Evolutionary conservation across 73 alveolate genomes (phyloP).

Genomic region (Paramecium primaurelia): DNA sequence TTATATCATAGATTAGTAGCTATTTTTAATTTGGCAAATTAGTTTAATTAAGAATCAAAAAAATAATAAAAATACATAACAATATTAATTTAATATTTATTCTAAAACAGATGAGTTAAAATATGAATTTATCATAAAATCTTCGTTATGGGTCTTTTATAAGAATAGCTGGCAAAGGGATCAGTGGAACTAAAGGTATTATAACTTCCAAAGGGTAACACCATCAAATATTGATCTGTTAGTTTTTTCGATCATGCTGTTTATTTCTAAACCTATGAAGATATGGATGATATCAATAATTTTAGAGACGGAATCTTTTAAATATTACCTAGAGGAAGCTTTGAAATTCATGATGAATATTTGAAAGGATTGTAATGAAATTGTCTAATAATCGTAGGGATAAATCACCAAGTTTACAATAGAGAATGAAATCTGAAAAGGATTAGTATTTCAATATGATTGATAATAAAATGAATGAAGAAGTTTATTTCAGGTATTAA

Average conservation of each 20-base stretch:
- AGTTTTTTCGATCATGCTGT: background rate
- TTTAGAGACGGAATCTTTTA: background rate
- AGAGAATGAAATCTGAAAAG: background rate
- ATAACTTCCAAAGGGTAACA: background rate
- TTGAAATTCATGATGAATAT: constrained; percentile 22
- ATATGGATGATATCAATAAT: background rate
- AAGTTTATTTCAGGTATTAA: background rate
- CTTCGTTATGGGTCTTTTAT: background rate
- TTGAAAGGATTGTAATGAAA: background rate
- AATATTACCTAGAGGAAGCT: background rate
- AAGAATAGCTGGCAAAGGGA: background rate
- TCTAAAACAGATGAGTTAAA: background rate
- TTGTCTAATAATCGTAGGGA: background rate
- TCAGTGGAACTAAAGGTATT: background rate
- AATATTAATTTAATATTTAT: background rate
- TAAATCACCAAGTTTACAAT: background rate
- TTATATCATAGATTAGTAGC: background rate
- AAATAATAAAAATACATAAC: background rate
- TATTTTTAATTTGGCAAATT: background rate
- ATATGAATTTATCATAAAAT: background rate
- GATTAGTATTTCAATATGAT: background rate
- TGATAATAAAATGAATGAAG: background rate
- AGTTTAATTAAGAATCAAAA: background rate
- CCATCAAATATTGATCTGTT: background rate
- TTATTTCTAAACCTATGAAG: background rate